Evolutionary conservation across 2,329 filamentous ascomycete genomes (phyloP), one percentile per base, ranked within the genome.

Genomic region (Tolypocladium paradoxum): DNA sequence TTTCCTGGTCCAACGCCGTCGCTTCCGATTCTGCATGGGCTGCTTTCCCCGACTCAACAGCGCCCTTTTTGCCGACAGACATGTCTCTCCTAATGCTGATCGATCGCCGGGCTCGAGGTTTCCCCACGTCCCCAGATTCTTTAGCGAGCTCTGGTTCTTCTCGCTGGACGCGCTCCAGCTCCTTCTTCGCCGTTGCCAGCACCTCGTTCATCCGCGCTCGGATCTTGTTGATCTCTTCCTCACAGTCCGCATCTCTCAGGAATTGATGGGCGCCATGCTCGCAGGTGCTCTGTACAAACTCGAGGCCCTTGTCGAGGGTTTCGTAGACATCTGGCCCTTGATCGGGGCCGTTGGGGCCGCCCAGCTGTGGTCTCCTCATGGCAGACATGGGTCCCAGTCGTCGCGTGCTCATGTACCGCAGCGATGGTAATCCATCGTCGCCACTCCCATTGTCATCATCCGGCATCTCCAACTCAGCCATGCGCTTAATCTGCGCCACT

Each of bases 221-320:
- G 51, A 91, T 85, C 48, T 82, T 84, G 29, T 76, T 74, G 38
- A 96, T 78, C 67, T 95, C 89, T 20, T 82, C 78, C n/a, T 75
- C 78, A 68, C 91, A 96, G 62, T 93, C 86, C 12, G 90, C 91
- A 51, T 90, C 87, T 27, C 91, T 83, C n/a, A 96, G 75, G 56
- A 93, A 90, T 63, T 95, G 88, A 64, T 95, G 90, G 0, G 91
- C 91, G 3, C 87, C 91, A 52, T 84, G 84, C 70, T 96, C 91
- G 65, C 88, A 95, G 61, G 90, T 81, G 53, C 78, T 79, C 66
- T 96, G 90, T 6, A 89, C 87, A 57, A 82, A 81, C 64, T 96
- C 90, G 29, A 96, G 74, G 1, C 82, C 80, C 64, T 86, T 87
- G 65, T 96, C 90, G 1, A 90, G 76, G 46, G 81, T 76, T 58